A percentile compares a stretch with the other conserved stretches of the same genome.
phyloP scores from a whole-genome alignment of 805 yeast genomes.

The Clavispora phyllophila region DNA sequence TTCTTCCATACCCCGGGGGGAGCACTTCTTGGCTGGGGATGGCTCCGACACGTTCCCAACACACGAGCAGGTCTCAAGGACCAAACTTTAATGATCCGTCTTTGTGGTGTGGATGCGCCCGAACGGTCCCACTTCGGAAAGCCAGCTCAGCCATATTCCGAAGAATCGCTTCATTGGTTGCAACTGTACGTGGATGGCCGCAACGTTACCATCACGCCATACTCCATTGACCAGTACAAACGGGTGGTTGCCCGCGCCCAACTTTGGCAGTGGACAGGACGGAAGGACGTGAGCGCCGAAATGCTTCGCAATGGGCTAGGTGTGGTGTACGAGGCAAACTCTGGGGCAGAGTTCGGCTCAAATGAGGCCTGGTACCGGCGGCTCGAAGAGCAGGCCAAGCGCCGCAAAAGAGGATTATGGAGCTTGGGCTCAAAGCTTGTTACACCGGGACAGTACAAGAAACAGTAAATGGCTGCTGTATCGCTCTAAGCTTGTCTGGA shows the following conservation, averaged over 20 bases:
- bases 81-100: slow-evolving; percentile 72
- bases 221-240: slow-evolving; percentile 81
- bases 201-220: slow-evolving; percentile 69
- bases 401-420: slow-evolving; percentile 66
- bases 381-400: slow-evolving; percentile 59
- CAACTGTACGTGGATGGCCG: slow-evolving; percentile 59
- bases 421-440: slow-evolving; percentile 42
- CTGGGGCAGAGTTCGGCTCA: slow-evolving; percentile 83
- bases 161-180: slow-evolving; percentile 81
- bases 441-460: slow-evolving; percentile 81
- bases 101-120: slow-evolving; percentile 96
- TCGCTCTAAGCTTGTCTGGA: no score
- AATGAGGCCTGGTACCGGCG: slow-evolving; percentile 53
- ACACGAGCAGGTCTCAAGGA: slow-evolving; percentile 44
- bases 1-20: slow-evolving; percentile 96
- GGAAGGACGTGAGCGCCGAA: slow-evolving; percentile 77
- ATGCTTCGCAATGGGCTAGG: slow-evolving; percentile 84
- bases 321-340: slow-evolving; percentile 78
- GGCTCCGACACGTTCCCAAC: slow-evolving; percentile 68
- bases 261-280: slow-evolving; percentile 53
- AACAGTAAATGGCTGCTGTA: no score
- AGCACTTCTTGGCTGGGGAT: slow-evolving; percentile 82
- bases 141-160: slow-evolving; percentile 83
- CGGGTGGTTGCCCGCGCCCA: slow-evolving; percentile 80
- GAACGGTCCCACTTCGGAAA: slow-evolving; percentile 93